These are phyloP conservation scores for Hygrophoropsis aurantiaca DNA, from an alignment of 768 basidiomycete species.

Conservation along the genomic window DNA sequence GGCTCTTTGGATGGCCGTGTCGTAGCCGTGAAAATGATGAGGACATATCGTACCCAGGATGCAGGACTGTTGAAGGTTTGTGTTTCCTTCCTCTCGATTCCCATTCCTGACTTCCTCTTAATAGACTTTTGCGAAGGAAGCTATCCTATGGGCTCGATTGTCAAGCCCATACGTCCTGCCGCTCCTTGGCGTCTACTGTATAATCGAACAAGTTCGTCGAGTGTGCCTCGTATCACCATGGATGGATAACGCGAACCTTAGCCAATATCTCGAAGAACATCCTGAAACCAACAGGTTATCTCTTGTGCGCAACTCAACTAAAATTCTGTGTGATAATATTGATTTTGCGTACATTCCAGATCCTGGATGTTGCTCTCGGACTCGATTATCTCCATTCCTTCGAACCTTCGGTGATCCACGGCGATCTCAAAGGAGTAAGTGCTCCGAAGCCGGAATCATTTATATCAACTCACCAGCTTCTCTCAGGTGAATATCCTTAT, in stretches of 20 bases:
- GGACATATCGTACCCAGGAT: slow-evolving; percentile 12
- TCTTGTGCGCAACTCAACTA: slow-evolving; percentile 24
- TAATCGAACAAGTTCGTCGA: slow-evolving; percentile 8
- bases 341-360: too few relatives aligned
- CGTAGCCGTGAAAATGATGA: slow-evolving; percentile 34
- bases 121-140: slow-evolving; percentile 29
- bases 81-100: background rate
- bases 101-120: slow-evolving; percentile 1
- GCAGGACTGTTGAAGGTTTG: slow-evolving; percentile 27
- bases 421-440: slow-evolving; percentile 31
- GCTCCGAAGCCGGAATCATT: background rate
- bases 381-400: slow-evolving; percentile 26
- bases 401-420: slow-evolving; percentile 28
- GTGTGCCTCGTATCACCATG: slow-evolving; percentile 24
- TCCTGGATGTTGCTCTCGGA: too few relatives aligned
- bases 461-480: slow-evolving; percentile 8
- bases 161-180: slow-evolving; percentile 26
- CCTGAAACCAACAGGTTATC: slow-evolving; percentile 26
- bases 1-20: slow-evolving; percentile 24
- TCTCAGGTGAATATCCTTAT: slow-evolving; percentile 12
- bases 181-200: slow-evolving; percentile 25
- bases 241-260: slow-evolving; percentile 30
- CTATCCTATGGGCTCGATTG: slow-evolving; percentile 32
- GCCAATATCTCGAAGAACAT: slow-evolving; percentile 26
- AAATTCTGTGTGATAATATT: too few relatives aligned